Conservation (phyloP, 768 basidiomycete genomes). For the Lentinula boryana region DNA sequence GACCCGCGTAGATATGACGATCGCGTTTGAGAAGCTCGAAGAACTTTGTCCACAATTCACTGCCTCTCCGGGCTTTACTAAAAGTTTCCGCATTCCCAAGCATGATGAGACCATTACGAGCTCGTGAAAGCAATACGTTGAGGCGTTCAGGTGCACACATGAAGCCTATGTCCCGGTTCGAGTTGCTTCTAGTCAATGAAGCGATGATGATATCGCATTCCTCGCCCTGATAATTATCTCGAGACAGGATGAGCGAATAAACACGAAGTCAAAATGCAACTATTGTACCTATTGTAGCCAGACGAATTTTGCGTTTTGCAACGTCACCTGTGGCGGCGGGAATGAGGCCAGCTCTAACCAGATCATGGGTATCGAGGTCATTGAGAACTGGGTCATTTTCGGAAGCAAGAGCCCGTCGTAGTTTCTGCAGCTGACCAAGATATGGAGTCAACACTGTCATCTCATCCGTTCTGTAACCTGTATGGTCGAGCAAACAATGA, state of each 20-base stretch:
- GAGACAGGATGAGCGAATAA: constrained; percentile 22
- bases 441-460: constrained; percentile 68
- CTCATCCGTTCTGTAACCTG: constrained; percentile 48
- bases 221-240: constrained; percentile 77
- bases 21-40: constrained; percentile 36
- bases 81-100: constrained; percentile 63
- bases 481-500: not conserved
- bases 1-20: constrained; percentile 48
- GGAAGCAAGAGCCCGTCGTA: constrained; percentile 33
- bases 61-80: constrained; percentile 41
- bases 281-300: constrained; percentile 59
- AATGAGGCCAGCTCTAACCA: constrained; percentile 52
- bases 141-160: constrained; percentile 66
- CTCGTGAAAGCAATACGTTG: constrained; percentile 67
- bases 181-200: constrained; percentile 58
- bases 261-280: not conserved
- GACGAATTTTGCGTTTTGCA: constrained; percentile 40
- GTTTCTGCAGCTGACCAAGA: constrained; percentile 53
- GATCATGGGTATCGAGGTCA: constrained; percentile 56
- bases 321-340: constrained; percentile 29
- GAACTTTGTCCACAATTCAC: constrained; percentile 44
- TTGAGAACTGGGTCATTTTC: constrained; percentile 57
- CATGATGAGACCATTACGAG: constrained; percentile 59
- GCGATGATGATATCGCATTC: constrained; percentile 65
- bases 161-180: constrained; percentile 55